Percentiles rank a stretch among this genome's conserved stretches.
Evolutionary conservation across 2,329 filamentous ascomycete genomes (phyloP).

Genomic region (Fusarium mundagurra): DNA sequence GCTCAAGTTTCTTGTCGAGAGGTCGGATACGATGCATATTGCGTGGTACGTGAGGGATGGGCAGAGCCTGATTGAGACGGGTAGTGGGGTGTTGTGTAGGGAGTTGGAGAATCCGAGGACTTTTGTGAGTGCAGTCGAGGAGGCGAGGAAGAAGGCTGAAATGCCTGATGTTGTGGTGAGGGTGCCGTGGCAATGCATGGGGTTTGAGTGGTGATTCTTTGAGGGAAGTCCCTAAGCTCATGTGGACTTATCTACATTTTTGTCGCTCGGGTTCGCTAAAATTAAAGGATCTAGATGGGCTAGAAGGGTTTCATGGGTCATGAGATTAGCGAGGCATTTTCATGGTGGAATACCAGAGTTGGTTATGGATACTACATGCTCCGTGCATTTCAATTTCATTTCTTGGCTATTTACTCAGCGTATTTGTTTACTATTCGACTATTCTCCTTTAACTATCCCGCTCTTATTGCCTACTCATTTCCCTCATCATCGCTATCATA

Average conservation of each 20-base stretch:
- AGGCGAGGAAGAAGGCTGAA: not conserved
- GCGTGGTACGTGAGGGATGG: not conserved
- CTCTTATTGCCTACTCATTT: not conserved
- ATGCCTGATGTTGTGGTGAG: not conserved
- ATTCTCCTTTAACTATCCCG: too few relatives aligned
- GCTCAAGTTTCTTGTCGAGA: not conserved
- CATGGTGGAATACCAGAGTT: not conserved
- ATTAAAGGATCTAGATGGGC: not conserved
- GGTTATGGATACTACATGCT: not conserved
- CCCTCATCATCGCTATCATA: too few relatives aligned
- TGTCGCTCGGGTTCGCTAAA: not conserved
- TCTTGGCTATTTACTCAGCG: not conserved
- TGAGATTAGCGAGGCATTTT: not conserved
- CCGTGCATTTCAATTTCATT: not conserved
- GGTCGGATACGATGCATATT: not conserved
- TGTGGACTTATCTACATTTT: not conserved
- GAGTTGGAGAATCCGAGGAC: not conserved
- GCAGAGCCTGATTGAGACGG: not conserved
- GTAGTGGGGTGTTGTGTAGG: not conserved
- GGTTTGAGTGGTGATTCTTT: not conserved
- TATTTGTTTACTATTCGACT: too few relatives aligned
- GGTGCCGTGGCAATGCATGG: not conserved
- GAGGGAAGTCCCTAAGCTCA: not conserved
- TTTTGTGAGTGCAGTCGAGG: not conserved
- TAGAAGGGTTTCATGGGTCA: not conserved